Evolutionary conservation across 257 asterid species (phyloP).

Genomic region (Primulina tabacum): DNA sequence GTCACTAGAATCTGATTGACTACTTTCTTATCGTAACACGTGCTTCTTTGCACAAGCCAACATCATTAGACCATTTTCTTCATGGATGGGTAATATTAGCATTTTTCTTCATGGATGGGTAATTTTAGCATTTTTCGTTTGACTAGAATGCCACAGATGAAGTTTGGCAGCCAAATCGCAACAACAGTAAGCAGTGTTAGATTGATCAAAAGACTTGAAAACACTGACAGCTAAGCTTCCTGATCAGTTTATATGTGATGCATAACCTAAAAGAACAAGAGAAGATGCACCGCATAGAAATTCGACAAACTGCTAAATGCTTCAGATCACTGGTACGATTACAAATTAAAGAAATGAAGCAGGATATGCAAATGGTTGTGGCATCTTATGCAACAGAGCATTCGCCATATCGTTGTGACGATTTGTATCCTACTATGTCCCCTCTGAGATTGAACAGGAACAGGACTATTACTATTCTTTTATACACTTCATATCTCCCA

Average conservation of each 20-base stretch:
- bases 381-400: background rate
- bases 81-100: background rate
- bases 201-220: slow-evolving; percentile 9
- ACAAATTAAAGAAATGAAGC: background rate
- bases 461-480: no score
- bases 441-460: no score
- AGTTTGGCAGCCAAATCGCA: slow-evolving; percentile 4
- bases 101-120: background rate
- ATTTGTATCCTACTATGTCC: no score
- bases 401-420: no score
- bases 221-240: background rate
- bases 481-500: no score
- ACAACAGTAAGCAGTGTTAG: slow-evolving; percentile 6
- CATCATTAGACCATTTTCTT: background rate
- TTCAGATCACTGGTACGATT: background rate
- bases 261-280: background rate
- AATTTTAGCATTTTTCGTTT: slow-evolving; percentile 6
- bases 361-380: background rate
- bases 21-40: slow-evolving; percentile 7
- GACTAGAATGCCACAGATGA: slow-evolving; percentile 11
- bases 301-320: slow-evolving; percentile 1
- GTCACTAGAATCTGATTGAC: background rate
- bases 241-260: slow-evolving; percentile 5
- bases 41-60: slow-evolving; percentile 11
- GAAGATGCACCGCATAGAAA: background rate